phyloP scores from a whole-genome alignment of 495 filamentous ascomycete species.

The Penicillium turbatum region DNA sequence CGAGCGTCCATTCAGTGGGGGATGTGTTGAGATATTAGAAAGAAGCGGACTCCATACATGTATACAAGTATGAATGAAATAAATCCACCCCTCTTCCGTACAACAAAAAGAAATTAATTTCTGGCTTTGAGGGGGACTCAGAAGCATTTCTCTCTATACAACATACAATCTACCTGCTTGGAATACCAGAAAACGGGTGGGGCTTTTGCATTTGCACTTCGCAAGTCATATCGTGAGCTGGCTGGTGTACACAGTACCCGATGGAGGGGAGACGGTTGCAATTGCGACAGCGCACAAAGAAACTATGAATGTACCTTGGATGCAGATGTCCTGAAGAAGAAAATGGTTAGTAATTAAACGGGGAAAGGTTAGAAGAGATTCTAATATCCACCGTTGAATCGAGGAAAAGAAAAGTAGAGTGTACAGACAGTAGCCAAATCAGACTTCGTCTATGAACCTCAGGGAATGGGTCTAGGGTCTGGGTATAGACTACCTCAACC shows the following conservation, averaged over 20 bases:
- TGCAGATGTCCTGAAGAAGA: constrained; percentile 18
- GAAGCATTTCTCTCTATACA: constrained; percentile 8
- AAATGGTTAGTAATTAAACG: constrained; percentile 6
- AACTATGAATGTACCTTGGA: not conserved
- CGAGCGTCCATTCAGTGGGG: not conserved
- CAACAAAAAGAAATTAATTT: constrained; percentile 15
- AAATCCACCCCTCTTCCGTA: constrained; percentile 15
- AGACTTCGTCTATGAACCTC: not conserved
- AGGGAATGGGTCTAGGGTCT: constrained; percentile 7
- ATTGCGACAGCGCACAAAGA: constrained; percentile 22
- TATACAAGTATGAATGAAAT: constrained; percentile 14
- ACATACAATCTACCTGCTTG: not conserved
- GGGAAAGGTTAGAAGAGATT: constrained; percentile 1
- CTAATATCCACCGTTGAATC: constrained; percentile 10
- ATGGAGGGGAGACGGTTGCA: constrained; percentile 16
- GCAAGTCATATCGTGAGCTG: constrained; percentile 16
- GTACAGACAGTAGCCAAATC: not conserved
- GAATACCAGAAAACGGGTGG: constrained; percentile 21
- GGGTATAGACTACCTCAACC: constrained; percentile 12
- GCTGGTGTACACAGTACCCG: constrained; percentile 16
- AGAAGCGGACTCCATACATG: constrained; percentile 19
- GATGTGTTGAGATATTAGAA: constrained; percentile 6
- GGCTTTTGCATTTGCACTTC: constrained; percentile 16
- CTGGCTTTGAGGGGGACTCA: not conserved
- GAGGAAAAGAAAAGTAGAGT: not conserved